A percentile compares a stretch with the other conserved stretches of the same genome.
Evolutionary conservation across 345 rosid species (phyloP).

Genomic region (Sisymbrium irio): DNA sequence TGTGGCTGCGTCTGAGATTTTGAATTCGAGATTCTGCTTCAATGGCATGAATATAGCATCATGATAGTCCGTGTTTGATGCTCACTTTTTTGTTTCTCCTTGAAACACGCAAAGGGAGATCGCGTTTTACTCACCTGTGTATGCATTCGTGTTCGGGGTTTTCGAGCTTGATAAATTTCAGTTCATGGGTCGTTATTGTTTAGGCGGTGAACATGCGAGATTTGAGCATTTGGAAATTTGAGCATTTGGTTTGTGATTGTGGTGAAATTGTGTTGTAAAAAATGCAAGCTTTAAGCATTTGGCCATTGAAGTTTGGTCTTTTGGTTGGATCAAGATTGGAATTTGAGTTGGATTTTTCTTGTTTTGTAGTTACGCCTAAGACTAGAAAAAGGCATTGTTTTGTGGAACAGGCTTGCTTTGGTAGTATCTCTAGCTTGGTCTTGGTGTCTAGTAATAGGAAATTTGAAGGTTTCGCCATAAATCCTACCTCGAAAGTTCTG

Average conservation of each 20-base stretch:
- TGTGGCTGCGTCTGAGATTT: neutral
- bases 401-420: conserved; percentile 27
- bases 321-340: conserved; percentile 48
- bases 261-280: conserved; percentile 20
- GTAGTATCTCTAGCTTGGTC: conserved; percentile 33
- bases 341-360: conserved; percentile 42
- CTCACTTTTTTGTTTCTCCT: neutral
- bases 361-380: conserved; percentile 29
- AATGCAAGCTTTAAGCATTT: conserved; percentile 67
- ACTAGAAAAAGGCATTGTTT: conserved; percentile 31
- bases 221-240: conserved; percentile 16
- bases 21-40: neutral
- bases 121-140: neutral
- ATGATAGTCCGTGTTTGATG: conserved; percentile 1
- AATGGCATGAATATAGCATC: neutral
- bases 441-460: conserved; percentile 37
- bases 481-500: conserved; percentile 34
- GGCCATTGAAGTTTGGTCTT: conserved; percentile 40
- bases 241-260: conserved; percentile 18
- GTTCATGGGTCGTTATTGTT: conserved; percentile 14
- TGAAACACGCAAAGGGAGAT: neutral
- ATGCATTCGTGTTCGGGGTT: neutral
- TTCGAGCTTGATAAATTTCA: conserved; percentile 8
- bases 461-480: conserved; percentile 22
- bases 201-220: neutral